These are phyloP conservation scores for Auricularia auricula-judae DNA, from an alignment of 768 basidiomycete genomes.

Conservation along the genomic window DNA sequence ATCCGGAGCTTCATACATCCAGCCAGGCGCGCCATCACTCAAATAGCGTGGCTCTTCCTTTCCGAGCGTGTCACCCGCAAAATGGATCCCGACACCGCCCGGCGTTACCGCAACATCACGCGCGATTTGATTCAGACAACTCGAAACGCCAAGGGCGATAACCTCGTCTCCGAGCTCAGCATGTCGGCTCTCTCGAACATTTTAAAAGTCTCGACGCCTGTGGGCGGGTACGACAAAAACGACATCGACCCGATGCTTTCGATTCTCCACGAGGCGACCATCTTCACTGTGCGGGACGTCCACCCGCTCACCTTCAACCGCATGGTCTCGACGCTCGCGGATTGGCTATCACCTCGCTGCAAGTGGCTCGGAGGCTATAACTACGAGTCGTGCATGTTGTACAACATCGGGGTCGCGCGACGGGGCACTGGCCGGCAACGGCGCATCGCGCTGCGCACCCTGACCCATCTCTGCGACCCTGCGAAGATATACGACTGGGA, in stretches of 20 bases:
- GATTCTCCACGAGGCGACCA: neutral
- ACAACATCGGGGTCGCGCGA: neutral
- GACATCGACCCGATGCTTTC: neutral
- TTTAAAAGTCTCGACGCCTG: neutral
- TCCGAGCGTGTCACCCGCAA: no score
- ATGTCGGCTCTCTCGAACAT: neutral
- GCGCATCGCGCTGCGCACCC: neutral
- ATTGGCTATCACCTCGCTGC: neutral
- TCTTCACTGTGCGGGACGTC: neutral
- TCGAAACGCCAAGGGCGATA: neutral
- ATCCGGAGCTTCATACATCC: no score
- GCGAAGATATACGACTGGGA: neutral
- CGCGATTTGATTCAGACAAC: neutral
- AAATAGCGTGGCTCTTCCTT: no score
- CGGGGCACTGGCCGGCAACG: neutral
- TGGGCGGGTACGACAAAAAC: neutral
- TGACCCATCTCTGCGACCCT: neutral
- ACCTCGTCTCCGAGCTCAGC: neutral
- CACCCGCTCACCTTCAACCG: neutral
- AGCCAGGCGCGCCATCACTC: no score
- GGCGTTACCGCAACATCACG: no score
- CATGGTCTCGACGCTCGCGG: neutral
- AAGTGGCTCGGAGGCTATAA: neutral
- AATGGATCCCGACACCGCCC: no score
- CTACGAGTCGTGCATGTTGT: neutral